Conservation (phyloP, 768 basidiomycete genomes). For the Termitomyces heimii region DNA sequence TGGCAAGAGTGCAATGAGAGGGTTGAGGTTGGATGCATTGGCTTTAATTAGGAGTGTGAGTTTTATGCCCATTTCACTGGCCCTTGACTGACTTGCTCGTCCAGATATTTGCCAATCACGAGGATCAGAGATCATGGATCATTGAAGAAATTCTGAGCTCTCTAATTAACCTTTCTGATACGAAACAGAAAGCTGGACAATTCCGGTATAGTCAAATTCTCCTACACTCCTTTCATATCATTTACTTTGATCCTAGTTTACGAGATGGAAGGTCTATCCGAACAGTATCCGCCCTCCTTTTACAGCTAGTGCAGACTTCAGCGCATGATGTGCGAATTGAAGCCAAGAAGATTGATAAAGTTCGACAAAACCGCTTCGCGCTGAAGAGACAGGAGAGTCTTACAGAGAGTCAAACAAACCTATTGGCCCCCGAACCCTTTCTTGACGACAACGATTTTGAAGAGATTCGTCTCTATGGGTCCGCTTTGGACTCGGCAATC, state of each 20-base stretch:
- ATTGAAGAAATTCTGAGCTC: constrained; percentile 95
- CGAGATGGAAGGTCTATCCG: constrained; percentile 89
- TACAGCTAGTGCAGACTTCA: constrained; percentile 96
- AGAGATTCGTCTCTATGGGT: constrained; percentile 68
- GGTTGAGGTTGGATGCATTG: constrained; percentile 74
- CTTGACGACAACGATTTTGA: constrained; percentile 67
- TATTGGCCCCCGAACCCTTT: constrained; percentile 35
- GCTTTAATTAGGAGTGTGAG: constrained; percentile 81
- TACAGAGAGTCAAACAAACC: constrained; percentile 34
- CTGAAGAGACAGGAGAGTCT: constrained; percentile 61
- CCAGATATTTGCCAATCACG: constrained; percentile 88
- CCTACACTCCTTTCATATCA: background rate
- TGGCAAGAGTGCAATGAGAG: constrained; percentile 77
- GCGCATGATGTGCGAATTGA: constrained; percentile 81
- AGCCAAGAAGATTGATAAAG: constrained; percentile 54
- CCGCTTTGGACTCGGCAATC: constrained; percentile 74
- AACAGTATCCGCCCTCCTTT: constrained; percentile 85
- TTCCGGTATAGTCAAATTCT: constrained; percentile 51
- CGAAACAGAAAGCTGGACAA: constrained; percentile 85
- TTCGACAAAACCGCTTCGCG: constrained; percentile 55
- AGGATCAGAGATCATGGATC: constrained; percentile 91
- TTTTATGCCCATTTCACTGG: constrained; percentile 1
- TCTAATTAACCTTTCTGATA: constrained; percentile 83
- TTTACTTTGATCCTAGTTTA: constrained; percentile 42
- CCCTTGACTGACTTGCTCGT: background rate